Evolutionary conservation across 2,329 filamentous ascomycete genomes (phyloP), one percentile per base, ranked within the genome.

Genomic region (Chaetomiaceae sp.): DNA sequence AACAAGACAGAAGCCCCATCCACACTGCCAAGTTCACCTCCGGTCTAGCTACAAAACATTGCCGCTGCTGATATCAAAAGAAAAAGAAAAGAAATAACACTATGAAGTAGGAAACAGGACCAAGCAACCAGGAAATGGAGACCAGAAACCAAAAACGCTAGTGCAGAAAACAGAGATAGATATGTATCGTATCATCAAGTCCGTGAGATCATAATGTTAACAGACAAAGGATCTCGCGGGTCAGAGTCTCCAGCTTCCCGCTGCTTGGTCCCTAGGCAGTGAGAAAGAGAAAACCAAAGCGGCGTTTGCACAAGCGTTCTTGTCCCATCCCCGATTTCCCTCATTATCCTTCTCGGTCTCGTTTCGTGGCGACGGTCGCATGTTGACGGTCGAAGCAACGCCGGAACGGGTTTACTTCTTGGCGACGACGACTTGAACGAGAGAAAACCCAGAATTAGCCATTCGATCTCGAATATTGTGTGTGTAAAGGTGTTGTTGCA

Each of bases 401-500:
- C 22, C 20, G n/a, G 33, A 14, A 19, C 3, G 9, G 23, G 4
- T 50, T 57, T 57, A 59, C 52, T 60, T 45, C 52, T 57, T 59
- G 53, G 37, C 9, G 53, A 49, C 22, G 49, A 52, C 12, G 40
- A 61, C 59, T 61, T 53, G 33, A 54, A 42, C 34, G 17, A 49
- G 19, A 42, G 22, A 52, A 53, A 37, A 33, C 29, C 39, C 56
- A 55, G 31, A 12, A 54, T 54, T 59, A 57, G 55, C 55, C 39
- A 56, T 54, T 19, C 50, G 43, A 53, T 34, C 36, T 47, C 40
- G 23, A 49, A 46, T n/a, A n/a, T n/a, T n/a, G n/a, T n/a, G 19
- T 19, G 45, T 14, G 36, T 36, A 33, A 36, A 25, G 14, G 23
- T 19, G 22, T 31, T 19, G 42, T 22, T 22, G n/a, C 31, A 12